Conservation (phyloP, 2,329 filamentous ascomycete species). For the Venturiaceae sp. region DNA sequence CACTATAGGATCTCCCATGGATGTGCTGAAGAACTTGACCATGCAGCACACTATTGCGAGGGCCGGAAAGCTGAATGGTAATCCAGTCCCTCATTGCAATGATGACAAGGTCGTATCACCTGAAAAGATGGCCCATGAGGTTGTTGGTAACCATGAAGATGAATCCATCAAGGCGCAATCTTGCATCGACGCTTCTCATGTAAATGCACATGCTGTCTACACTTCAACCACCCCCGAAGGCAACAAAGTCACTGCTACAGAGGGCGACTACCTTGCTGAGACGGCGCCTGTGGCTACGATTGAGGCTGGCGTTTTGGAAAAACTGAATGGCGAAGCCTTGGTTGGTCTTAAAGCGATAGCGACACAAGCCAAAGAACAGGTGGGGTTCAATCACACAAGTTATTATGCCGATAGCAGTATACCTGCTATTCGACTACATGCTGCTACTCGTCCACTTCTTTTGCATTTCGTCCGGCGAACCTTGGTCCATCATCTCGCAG, state of each 20-base stretch:
- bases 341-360: not conserved
- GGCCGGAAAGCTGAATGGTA: not conserved
- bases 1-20: not conserved
- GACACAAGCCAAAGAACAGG: not conserved
- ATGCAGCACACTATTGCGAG: not conserved
- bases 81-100: not conserved
- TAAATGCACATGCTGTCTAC: not conserved
- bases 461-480: not conserved
- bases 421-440: not conserved
- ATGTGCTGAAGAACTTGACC: not conserved
- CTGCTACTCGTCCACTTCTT: not conserved
- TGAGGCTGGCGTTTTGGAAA: not conserved
- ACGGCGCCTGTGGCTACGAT: not conserved
- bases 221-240: not conserved
- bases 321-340: not conserved
- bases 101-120: not conserved
- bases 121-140: not conserved
- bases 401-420: not conserved
- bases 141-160: not conserved
- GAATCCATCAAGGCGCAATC: not conserved
- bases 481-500: conserved; percentile 10
- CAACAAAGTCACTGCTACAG: not conserved
- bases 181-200: not conserved
- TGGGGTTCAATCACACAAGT: not conserved
- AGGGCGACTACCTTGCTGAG: not conserved